These are phyloP conservation scores for Plasmodium relictum DNA, from an alignment of 169 alveolate genomes.

Conservation along the genomic window DNA sequence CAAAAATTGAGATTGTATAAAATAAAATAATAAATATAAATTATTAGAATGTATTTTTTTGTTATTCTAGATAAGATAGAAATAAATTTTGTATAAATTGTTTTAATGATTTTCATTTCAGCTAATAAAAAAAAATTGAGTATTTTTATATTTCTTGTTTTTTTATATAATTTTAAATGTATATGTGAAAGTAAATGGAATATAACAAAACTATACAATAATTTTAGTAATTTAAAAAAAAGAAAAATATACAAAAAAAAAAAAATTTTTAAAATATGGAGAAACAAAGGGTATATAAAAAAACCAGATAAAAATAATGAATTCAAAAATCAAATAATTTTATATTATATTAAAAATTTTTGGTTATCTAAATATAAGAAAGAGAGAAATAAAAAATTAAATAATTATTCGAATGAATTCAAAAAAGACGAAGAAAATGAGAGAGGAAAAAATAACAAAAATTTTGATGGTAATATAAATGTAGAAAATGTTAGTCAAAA, in stretches of 20 bases:
- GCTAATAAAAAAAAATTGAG: constrained; percentile 8
- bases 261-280: background rate
- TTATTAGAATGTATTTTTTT: too few species aligned
- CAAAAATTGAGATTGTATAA: too few species aligned
- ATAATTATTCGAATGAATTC: background rate
- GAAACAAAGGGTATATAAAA: background rate
- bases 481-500: constrained; percentile 6
- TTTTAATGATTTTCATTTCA: constrained; percentile 28
- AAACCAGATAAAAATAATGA: background rate
- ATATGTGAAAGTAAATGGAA: constrained; percentile 4
- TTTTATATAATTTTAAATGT: constrained; percentile 27
- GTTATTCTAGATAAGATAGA: too few species aligned
- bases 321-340: too few species aligned
- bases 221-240: background rate
- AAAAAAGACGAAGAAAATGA: background rate
- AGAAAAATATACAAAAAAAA: constrained; percentile 10
- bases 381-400: too few species aligned
- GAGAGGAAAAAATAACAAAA: background rate
- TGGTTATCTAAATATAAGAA: too few species aligned
- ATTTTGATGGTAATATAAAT: background rate
- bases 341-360: too few species aligned
- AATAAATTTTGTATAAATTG: background rate
- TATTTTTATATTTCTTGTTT: constrained; percentile 11
- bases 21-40: too few species aligned
- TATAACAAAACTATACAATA: constrained; percentile 15